A percentile compares a stretch with the other conserved stretches of the same genome.
These are phyloP conservation scores for Hypocrella siamensis DNA, from an alignment of 2,329 filamentous ascomycete genomes.

Conservation along the genomic window DNA sequence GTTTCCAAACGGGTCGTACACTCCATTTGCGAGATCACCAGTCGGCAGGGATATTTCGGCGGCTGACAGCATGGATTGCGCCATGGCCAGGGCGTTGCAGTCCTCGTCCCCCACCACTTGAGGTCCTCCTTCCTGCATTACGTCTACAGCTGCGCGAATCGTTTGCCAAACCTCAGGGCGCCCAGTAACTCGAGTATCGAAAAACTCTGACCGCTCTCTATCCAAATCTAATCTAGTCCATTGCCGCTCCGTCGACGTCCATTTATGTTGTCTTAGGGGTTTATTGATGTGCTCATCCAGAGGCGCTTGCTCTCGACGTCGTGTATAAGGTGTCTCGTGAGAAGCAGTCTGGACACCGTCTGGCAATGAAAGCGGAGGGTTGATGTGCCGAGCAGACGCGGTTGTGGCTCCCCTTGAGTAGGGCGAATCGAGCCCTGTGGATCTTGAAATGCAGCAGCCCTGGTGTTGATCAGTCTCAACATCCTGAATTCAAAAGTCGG, in stretches of 20 bases:
- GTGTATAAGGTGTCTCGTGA: slow-evolving; percentile 11
- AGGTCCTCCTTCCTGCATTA: slow-evolving; percentile 44
- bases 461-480: slow-evolving; percentile 10
- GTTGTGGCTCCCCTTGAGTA: slow-evolving; percentile 33
- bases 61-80: slow-evolving; percentile 68
- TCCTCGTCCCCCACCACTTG: slow-evolving; percentile 20
- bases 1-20: slow-evolving; percentile 55
- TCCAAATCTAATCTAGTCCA: slow-evolving; percentile 60
- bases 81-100: slow-evolving; percentile 39
- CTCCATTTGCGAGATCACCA: slow-evolving; percentile 54
- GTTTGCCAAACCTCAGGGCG: slow-evolving; percentile 67
- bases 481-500: background rate
- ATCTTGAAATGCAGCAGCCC: slow-evolving; percentile 44
- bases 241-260: slow-evolving; percentile 43
- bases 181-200: slow-evolving; percentile 75
- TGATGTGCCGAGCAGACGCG: slow-evolving; percentile 38
- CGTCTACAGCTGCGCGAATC: slow-evolving; percentile 48
- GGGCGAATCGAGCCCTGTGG: slow-evolving; percentile 35
- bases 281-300: slow-evolving; percentile 54
- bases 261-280: slow-evolving; percentile 49
- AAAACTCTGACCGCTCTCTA: slow-evolving; percentile 66
- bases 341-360: slow-evolving; percentile 11
- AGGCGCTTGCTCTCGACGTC: slow-evolving; percentile 22
- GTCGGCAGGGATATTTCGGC: slow-evolving; percentile 61
- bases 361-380: slow-evolving; percentile 19